These are phyloP conservation scores for Raffaelea ambrosiae DNA, from an alignment of 2,329 filamentous ascomycete genomes.

Conservation along the genomic window DNA sequence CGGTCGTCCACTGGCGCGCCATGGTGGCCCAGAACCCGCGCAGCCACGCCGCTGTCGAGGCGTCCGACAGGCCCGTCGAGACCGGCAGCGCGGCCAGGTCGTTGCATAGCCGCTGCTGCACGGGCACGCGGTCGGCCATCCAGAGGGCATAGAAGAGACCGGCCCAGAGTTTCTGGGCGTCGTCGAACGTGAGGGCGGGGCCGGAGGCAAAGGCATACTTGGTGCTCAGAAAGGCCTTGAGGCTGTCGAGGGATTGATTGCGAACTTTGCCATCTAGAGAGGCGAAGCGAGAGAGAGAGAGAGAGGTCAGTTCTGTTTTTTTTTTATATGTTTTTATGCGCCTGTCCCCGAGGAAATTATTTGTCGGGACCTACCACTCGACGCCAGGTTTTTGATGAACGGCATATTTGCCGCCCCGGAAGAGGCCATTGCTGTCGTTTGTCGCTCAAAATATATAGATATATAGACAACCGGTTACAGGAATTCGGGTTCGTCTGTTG, in stretches of 20 bases:
- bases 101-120: conserved; percentile 73
- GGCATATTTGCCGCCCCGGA: conserved; percentile 50
- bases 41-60: conserved; percentile 39
- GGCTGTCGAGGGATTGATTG: conserved; percentile 66
- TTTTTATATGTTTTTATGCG: neutral
- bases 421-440: conserved; percentile 23
- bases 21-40: conserved; percentile 65
- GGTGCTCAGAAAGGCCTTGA: conserved; percentile 67
- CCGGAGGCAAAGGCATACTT: conserved; percentile 26
- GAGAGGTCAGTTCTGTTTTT: neutral
- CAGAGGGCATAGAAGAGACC: conserved; percentile 89
- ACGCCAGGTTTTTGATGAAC: conserved; percentile 76
- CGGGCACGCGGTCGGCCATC: conserved; percentile 85
- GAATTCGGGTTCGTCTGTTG: no score
- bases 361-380: conserved; percentile 66
- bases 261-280: conserved; percentile 71
- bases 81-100: conserved; percentile 60
- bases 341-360: no score
- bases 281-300: no score
- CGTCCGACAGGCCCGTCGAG: conserved; percentile 37
- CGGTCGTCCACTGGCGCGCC: conserved; percentile 57
- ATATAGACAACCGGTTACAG: no score
- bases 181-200: conserved; percentile 51
- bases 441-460: conserved; percentile 1
- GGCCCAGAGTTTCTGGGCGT: conserved; percentile 87